Conservation (phyloP, 805 yeast species). For the Lachancea dasiensis region DNA sequence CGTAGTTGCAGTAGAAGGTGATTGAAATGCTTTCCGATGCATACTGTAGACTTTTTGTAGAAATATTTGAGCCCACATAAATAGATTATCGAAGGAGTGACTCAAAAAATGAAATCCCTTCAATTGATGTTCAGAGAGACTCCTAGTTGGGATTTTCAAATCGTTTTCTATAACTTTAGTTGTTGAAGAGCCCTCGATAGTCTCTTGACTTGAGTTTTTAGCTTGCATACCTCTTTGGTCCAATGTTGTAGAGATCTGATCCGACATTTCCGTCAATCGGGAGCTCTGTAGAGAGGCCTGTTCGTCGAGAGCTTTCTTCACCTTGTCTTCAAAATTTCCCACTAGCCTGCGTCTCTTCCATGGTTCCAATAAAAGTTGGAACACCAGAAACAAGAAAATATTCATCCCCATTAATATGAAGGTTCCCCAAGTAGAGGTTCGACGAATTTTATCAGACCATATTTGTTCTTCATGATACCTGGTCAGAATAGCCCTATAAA, state of each 20-base stretch:
- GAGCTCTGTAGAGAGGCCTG: conserved; percentile 27
- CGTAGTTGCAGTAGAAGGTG: no score
- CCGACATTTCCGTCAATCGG: conserved; percentile 22
- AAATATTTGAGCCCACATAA: conserved; percentile 3
- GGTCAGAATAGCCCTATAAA: conserved; percentile 73
- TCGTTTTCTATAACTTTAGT: background rate
- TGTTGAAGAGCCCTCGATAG: no score
- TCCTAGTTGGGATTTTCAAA: no score
- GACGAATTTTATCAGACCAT: conserved; percentile 94
- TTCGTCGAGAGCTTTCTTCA: conserved; percentile 46
- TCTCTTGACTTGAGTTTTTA: no score
- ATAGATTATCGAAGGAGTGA: background rate
- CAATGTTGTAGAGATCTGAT: conserved; percentile 6
- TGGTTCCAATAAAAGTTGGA: conserved; percentile 88
- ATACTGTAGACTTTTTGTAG: background rate
- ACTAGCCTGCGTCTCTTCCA: conserved; percentile 84
- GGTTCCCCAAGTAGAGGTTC: conserved; percentile 97
- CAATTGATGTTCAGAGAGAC: no score
- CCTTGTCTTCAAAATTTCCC: conserved; percentile 76
- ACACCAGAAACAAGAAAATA: conserved; percentile 65
- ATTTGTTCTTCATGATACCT: conserved; percentile 95
- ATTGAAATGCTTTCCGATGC: no score
- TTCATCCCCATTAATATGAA: conserved; percentile 84
- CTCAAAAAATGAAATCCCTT: background rate
- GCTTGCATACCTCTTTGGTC: background rate